Evolutionary conservation across 2,329 filamentous ascomycete genomes (phyloP).

Genomic region (Venturiaceae sp.): DNA sequence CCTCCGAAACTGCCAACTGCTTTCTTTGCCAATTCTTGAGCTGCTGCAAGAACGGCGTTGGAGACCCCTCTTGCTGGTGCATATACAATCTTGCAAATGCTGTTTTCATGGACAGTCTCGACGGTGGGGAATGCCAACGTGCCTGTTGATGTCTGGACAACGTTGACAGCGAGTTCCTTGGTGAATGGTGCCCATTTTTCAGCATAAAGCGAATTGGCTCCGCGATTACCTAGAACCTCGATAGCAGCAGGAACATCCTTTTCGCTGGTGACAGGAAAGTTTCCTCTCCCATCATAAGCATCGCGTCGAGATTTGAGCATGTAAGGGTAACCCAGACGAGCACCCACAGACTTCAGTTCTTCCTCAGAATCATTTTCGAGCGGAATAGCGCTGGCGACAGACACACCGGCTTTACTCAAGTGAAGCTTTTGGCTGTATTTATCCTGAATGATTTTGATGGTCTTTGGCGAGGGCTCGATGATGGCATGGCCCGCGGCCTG

Average conservation of each 20-base stretch:
- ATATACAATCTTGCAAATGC: slow-evolving; percentile 88
- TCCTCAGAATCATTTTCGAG: slow-evolving; percentile 49
- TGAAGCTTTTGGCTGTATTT: slow-evolving; percentile 87
- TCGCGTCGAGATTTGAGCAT: slow-evolving; percentile 90
- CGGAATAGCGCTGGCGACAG: slow-evolving; percentile 61
- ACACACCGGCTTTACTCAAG: slow-evolving; percentile 56
- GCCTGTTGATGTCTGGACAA: slow-evolving; percentile 74
- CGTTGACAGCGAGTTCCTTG: slow-evolving; percentile 88
- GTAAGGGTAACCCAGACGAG: slow-evolving; percentile 66
- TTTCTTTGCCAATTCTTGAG: slow-evolving; percentile 66
- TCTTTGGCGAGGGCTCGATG: slow-evolving; percentile 72
- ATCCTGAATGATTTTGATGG: slow-evolving; percentile 82
- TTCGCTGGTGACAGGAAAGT: slow-evolving; percentile 53
- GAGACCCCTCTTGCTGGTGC: slow-evolving; percentile 68
- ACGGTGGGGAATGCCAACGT: slow-evolving; percentile 76
- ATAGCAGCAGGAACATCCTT: slow-evolving; percentile 57
- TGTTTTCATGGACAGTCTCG: slow-evolving; percentile 92
- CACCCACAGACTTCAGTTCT: slow-evolving; percentile 54
- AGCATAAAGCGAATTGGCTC: slow-evolving; percentile 62
- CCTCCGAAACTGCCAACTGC: slow-evolving; percentile 76
- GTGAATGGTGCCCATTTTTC: slow-evolving; percentile 83
- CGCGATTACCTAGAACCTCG: slow-evolving; percentile 49
- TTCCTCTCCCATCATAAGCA: slow-evolving; percentile 84
- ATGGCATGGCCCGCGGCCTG: slow-evolving; percentile 47
- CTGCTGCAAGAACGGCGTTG: slow-evolving; percentile 48